phyloP scores from a whole-genome alignment of 805 yeast species.

The Metschnikowia similis region DNA sequence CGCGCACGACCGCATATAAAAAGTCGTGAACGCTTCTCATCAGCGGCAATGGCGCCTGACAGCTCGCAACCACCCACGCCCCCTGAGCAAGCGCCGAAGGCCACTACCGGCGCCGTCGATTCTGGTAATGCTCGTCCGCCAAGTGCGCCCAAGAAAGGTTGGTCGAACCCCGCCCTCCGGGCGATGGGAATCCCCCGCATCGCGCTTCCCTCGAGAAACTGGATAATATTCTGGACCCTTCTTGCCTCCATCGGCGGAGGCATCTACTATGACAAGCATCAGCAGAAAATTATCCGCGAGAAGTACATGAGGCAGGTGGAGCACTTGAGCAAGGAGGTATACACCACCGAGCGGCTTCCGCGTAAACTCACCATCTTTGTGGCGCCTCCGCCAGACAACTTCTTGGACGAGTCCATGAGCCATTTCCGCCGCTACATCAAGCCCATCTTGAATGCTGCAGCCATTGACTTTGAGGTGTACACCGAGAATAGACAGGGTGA shows the following conservation, averaged over 20 bases:
- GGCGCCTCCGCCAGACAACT: slow-evolving; percentile 97
- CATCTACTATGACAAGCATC: slow-evolving; percentile 68
- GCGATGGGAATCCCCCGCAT: slow-evolving; percentile 81
- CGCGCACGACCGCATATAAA: slow-evolving; percentile 2
- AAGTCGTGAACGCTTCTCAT: neutral
- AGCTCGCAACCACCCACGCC: slow-evolving; percentile 1
- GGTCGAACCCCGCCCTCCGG: slow-evolving; percentile 72
- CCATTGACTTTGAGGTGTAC: slow-evolving; percentile 74
- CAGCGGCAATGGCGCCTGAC: neutral
- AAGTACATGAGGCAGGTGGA: slow-evolving; percentile 62
- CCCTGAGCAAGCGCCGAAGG: neutral
- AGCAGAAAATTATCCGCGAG: slow-evolving; percentile 62
- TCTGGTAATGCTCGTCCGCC: too few species aligned
- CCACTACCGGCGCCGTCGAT: neutral
- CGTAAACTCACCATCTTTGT: slow-evolving; percentile 77
- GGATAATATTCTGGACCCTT: slow-evolving; percentile 85
- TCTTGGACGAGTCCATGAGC: slow-evolving; percentile 65
- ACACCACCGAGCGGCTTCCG: slow-evolving; percentile 50
- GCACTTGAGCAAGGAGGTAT: slow-evolving; percentile 43
- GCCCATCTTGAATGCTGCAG: slow-evolving; percentile 80
- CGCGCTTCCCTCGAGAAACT: slow-evolving; percentile 83
- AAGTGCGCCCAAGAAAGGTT: slow-evolving; percentile 34
- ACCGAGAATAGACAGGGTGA: slow-evolving; percentile 86
- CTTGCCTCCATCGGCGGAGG: slow-evolving; percentile 69
- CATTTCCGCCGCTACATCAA: slow-evolving; percentile 77